Evolutionary conservation across 495 filamentous ascomycete genomes (phyloP), one percentile per base, ranked within the genome.

Genomic region (Entonaema liquescens): DNA sequence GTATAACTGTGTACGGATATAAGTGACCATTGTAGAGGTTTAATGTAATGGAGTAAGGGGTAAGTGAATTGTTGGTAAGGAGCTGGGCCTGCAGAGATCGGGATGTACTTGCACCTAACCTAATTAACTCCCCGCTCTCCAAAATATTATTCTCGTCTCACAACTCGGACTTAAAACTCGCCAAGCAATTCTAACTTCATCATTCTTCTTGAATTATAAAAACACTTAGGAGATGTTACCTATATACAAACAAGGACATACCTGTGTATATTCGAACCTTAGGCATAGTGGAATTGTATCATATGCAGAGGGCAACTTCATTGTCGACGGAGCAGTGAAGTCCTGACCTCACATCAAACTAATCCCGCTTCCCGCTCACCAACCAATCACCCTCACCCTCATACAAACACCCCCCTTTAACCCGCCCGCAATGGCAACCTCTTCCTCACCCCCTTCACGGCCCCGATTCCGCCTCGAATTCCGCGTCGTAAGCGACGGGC

Each of bases 401-500:
- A 33, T 9, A n/a, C n/a, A n/a, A 33, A 5, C 19, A 47, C 17
- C 35, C 33, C 29, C 54, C n/a, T 13, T 13, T 19, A 23, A n/a
- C n/a, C 11, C 29, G 31, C 0, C 54, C 54, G 5, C n/a, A 57
- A 56, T 56, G 28, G 28, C 53, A 57, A 21, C 54, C 29, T 7
- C 52, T 15, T 29, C 31, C 54, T 15, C 54, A 23, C 12, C 31
- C 33, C 13, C 62, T 2, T 47, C 52, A 28, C 52, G 26, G 12
- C 60, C 55, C 1, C 65, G 65, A 21, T 79, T 83, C 73, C 76
- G 75, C 72, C 78, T 83, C 13, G 75, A 78, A 36, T 83, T 83
- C 65, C 73, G 75, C 35, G 73, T 80, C 40, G 49, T 78, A 55
- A 74, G 65, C 68, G 79, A 83, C 70, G 79, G 77, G 35, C 69